Conservation (phyloP, 73 alveolate species). For the Breviolum minutum region DNA sequence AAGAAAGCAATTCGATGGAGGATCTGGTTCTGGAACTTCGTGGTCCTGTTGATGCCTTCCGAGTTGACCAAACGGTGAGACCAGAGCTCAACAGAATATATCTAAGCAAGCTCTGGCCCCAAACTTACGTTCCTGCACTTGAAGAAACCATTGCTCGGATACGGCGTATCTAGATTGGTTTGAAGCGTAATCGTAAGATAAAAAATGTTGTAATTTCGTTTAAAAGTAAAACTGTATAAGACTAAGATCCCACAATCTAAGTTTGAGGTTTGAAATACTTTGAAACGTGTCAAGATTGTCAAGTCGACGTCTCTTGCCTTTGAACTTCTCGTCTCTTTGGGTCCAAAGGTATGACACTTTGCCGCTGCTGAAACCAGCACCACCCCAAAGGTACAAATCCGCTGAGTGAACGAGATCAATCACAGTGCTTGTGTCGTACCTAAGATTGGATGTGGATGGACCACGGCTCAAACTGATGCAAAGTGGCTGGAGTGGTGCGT, state of each 20-base stretch:
- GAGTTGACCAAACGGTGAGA: neutral
- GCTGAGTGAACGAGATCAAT: constrained; percentile 72
- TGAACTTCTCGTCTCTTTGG: constrained; percentile 78
- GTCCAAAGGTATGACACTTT: constrained; percentile 65
- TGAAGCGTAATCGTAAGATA: too few species aligned
- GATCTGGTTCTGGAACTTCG: constrained; percentile 71
- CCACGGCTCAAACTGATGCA: neutral
- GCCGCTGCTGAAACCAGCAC: constrained; percentile 95
- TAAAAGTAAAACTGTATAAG: too few species aligned
- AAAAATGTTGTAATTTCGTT: too few species aligned
- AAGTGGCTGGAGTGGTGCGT: neutral
- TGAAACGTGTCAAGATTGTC: too few species aligned
- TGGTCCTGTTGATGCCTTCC: constrained; percentile 56
- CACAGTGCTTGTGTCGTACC: constrained; percentile 89
- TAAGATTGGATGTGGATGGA: neutral
- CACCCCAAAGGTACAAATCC: constrained; percentile 75
- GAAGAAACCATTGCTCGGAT: too few species aligned
- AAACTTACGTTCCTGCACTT: too few species aligned
- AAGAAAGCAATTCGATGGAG: constrained; percentile 47
- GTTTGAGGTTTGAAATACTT: too few species aligned
- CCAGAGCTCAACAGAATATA: too few species aligned
- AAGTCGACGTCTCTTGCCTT: neutral
- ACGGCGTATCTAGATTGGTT: too few species aligned
- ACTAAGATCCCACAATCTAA: too few species aligned
- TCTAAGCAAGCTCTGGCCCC: too few species aligned